phyloP scores from a whole-genome alignment of 768 basidiomycete species.

The Sporobolomyces pararoseus region DNA sequence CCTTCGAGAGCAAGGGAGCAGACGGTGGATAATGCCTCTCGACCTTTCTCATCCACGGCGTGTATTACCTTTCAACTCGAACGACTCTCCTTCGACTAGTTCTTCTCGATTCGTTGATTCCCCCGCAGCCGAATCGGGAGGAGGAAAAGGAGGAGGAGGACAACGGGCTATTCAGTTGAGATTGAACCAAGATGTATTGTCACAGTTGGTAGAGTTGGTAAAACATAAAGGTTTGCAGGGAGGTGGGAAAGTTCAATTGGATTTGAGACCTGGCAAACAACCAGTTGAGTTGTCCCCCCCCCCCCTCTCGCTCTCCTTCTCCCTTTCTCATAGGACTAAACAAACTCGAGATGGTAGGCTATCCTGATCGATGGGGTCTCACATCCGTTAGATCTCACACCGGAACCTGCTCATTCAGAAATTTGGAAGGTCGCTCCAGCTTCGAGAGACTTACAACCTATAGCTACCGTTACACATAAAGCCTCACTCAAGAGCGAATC shows the following conservation, averaged over 20 bases:
- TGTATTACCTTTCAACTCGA: conserved; percentile 21
- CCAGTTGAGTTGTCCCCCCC: conserved; percentile 1
- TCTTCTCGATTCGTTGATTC: not conserved
- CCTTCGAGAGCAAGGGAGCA: not conserved
- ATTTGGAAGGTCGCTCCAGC: conserved; percentile 1
- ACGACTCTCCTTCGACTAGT: not conserved
- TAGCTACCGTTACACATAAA: conserved; percentile 24
- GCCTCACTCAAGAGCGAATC: conserved; percentile 1
- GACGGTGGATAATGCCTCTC: conserved; percentile 14
- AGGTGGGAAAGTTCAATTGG: not conserved
- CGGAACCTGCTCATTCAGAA: conserved; percentile 28
- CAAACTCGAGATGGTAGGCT: not conserved
- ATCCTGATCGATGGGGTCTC: conserved; percentile 23
- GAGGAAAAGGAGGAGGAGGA: not conserved
- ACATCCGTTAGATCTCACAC: conserved; percentile 19
- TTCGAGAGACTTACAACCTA: conserved; percentile 13
- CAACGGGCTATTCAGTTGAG: conserved; percentile 27
- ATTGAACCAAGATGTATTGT: conserved; percentile 24
- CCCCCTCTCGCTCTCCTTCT: not conserved
- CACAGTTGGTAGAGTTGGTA: conserved; percentile 16
- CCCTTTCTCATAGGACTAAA: not conserved
- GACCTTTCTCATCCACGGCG: conserved; percentile 32
- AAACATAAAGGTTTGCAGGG: not conserved
- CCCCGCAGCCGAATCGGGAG: not conserved
- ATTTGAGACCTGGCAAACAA: not conserved